These are phyloP conservation scores for Mycogone perniciosa DNA, from an alignment of 2,329 filamentous ascomycete species.

Conservation along the genomic window DNA sequence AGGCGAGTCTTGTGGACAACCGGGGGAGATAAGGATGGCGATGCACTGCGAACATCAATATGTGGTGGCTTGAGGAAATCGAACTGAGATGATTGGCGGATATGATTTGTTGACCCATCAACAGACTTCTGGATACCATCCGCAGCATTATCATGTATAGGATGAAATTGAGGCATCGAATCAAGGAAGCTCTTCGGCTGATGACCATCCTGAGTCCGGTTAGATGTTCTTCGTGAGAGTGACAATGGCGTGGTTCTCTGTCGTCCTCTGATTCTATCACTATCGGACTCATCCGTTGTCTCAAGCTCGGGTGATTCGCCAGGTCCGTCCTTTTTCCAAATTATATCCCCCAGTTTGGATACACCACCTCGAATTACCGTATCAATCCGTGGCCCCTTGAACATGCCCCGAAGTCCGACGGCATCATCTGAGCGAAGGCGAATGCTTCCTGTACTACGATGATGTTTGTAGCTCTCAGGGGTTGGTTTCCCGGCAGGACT, in stretches of 20 bases:
- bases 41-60: slow-evolving; percentile 40
- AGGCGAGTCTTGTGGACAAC: slow-evolving; percentile 13
- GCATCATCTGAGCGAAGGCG: slow-evolving; percentile 32
- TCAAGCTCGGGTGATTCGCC: slow-evolving; percentile 32
- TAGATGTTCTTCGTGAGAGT: slow-evolving; percentile 30
- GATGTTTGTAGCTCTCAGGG: slow-evolving; percentile 20
- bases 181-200: slow-evolving; percentile 43
- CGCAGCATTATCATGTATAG: slow-evolving; percentile 23
- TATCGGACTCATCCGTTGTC: slow-evolving; percentile 45
- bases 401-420: slow-evolving; percentile 53
- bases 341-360: slow-evolving; percentile 49
- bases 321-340: slow-evolving; percentile 48
- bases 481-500: slow-evolving; percentile 25
- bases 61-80: slow-evolving; percentile 44
- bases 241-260: slow-evolving; percentile 28
- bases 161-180: slow-evolving; percentile 44
- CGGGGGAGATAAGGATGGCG: slow-evolving; percentile 32
- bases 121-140: slow-evolving; percentile 16
- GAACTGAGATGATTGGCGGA: slow-evolving; percentile 38
- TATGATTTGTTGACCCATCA: slow-evolving; percentile 14
- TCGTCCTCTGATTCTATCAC: slow-evolving; percentile 36
- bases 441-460: slow-evolving; percentile 40
- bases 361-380: slow-evolving; percentile 59
- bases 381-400: slow-evolving; percentile 71
- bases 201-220: slow-evolving; percentile 24